Base-by-base conservation (phyloP, 139 green algal genomes). In the Gonium pectorale region DNA sequence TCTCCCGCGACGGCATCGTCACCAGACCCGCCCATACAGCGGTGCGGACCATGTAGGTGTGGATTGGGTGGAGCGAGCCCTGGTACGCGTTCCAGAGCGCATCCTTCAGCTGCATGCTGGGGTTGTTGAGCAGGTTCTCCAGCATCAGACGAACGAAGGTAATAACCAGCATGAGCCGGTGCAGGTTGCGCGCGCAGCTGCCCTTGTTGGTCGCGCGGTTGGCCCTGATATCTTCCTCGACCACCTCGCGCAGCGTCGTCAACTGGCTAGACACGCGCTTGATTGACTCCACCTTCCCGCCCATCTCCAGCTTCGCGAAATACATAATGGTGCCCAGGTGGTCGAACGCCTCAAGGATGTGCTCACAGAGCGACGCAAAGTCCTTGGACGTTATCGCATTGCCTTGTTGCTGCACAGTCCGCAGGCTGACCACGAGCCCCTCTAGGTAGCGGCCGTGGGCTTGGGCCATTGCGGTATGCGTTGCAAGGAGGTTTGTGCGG, bases 131-230 rank as follows among this genome's bases (percentile, higher is more conserved):
- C 66, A 93, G 79, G 52, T 92, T 86, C 27, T 43, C 38, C 19
- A 92, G 77, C 59, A 93, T 56, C 11, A 89, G 81, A 3, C 69
- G 74, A 54, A 92, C 79, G 63, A 92, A 93, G 17, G 66, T 86
- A 24, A 93, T 67, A 17, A 90, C 88, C 54, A 66, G 60, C 41
- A 74, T 85, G 17, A 93, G 68, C 19, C 90, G 81, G 70, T 93
- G 90, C n/a, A 93, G 86, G 86, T 93, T 93, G 43, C 90, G 86
- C 24, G 85, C 86, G 54, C 88, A 89, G 70, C 85, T 90, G 59
- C 86, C 79, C 79, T 93, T 92, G 17, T 52, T 21, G 2, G 82
- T 91, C 3, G 66, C 51, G 0, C 29, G 40, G 31, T 81, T 81
- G 3, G 82, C 82, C 52, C 21, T 56, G 27, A 86, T 82, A 66